Percentiles rank a stretch among this genome's conserved stretches.
phyloP scores from a whole-genome alignment of 163 green algal genomes.

The Coccomyxa subellipsoidea region DNA sequence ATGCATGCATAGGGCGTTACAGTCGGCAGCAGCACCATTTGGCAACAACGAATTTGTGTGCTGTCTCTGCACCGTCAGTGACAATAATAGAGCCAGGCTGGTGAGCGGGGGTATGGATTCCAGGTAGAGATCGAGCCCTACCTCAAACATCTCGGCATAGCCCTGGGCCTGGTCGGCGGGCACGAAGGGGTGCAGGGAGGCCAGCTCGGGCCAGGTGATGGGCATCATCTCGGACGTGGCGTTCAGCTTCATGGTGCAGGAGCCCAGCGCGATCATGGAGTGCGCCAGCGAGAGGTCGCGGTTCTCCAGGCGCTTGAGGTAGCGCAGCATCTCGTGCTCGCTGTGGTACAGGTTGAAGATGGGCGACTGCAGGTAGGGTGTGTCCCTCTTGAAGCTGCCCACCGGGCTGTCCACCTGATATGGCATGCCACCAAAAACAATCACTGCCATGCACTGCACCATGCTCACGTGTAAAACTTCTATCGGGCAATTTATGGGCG shows the following conservation, averaged over 20 bases:
- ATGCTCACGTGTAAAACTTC: too few relatives aligned
- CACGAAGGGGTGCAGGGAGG: conserved; percentile 94
- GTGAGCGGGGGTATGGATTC: too few relatives aligned
- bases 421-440: not conserved
- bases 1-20: not conserved
- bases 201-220: conserved; percentile 97
- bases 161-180: conserved; percentile 86
- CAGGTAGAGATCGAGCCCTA: too few relatives aligned
- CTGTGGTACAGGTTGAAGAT: conserved; percentile 93
- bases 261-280: conserved; percentile 98
- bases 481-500: too few relatives aligned
- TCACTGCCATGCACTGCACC: not conserved
- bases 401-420: conserved; percentile 31
- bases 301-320: conserved; percentile 96
- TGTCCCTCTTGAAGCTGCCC: conserved; percentile 62
- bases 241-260: conserved; percentile 99
- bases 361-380: conserved; percentile 81
- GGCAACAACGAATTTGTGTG: too few relatives aligned
- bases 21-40: too few relatives aligned
- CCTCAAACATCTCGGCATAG: conserved; percentile 94
- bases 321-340: conserved; percentile 99
- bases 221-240: conserved; percentile 97
- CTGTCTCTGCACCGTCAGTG: too few relatives aligned
- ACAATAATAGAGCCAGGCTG: too few relatives aligned
- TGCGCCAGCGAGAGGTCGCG: conserved; percentile 91